These are phyloP conservation scores for Beauveria varroae DNA, from an alignment of 2,329 filamentous ascomycete genomes.

Conservation along the genomic window DNA sequence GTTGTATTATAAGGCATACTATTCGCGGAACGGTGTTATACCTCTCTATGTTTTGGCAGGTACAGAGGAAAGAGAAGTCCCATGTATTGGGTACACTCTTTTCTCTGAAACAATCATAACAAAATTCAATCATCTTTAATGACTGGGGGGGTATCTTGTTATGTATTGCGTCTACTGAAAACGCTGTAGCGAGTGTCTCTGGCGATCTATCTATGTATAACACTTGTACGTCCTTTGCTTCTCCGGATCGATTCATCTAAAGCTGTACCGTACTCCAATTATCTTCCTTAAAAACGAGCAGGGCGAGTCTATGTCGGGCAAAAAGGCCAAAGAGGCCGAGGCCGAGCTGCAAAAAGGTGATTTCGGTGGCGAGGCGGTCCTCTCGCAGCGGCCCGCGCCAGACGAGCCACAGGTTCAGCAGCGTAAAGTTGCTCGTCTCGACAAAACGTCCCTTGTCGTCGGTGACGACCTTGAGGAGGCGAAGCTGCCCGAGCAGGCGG, in stretches of 20 bases:
- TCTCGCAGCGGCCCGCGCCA: slow-evolving; percentile 90
- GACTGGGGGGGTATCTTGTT: not conserved
- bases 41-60: not conserved
- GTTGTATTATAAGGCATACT: slow-evolving; percentile 14
- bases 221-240: not conserved
- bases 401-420: slow-evolving; percentile 93
- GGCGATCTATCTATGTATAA: not conserved
- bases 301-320: slow-evolving; percentile 74
- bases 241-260: slow-evolving; percentile 4
- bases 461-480: slow-evolving; percentile 58
- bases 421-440: slow-evolving; percentile 83
- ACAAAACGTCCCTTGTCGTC: slow-evolving; percentile 63
- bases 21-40: slow-evolving; percentile 1
- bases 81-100: not conserved
- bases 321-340: slow-evolving; percentile 79
- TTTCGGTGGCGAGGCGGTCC: slow-evolving; percentile 70
- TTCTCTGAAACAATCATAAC: slow-evolving; percentile 1
- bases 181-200: not conserved
- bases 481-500: slow-evolving; percentile 59
- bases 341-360: slow-evolving; percentile 68
- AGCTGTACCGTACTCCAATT: slow-evolving; percentile 49
- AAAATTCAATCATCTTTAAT: not conserved
- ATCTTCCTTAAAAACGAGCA: slow-evolving; percentile 85
- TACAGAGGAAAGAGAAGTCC: not conserved
- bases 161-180: not conserved